A percentile compares a stretch with the other conserved stretches of the same genome.
Conservation (phyloP, 1,284 basidiomycete species). For the Ustilago xerochloae region DNA sequence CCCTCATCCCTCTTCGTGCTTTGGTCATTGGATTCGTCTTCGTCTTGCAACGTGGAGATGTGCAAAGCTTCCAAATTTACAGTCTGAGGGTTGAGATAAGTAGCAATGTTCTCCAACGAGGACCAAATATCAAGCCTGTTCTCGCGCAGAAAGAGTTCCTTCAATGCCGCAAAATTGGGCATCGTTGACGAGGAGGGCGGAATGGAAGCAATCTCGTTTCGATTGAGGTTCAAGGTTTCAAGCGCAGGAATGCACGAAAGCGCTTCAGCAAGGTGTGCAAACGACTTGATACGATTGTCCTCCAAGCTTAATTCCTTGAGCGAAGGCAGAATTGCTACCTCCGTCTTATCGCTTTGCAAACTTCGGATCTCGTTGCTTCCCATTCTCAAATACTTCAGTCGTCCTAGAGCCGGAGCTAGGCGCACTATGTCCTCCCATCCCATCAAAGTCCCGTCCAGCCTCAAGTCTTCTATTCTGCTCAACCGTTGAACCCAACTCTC, state of each 20-base stretch:
- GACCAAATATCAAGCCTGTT: conserved; percentile 77
- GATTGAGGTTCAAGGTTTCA: conserved; percentile 77
- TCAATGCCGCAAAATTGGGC: conserved; percentile 69
- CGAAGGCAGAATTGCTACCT: conserved; percentile 28
- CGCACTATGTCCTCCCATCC: conserved; percentile 75
- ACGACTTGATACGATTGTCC: conserved; percentile 76
- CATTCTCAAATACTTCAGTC: conserved; percentile 77
- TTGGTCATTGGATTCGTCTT: background rate
- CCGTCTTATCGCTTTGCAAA: background rate
- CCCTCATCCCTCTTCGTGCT: background rate
- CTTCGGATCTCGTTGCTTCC: conserved; percentile 78
- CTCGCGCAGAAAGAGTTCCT: conserved; percentile 76
- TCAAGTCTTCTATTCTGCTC: conserved; percentile 75
- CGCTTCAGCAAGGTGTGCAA: conserved; percentile 73
- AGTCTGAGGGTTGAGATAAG: conserved; percentile 75
- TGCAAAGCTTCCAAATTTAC: conserved; percentile 15
- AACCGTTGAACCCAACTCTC: conserved; percentile 71
- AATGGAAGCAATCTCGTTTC: conserved; percentile 74
- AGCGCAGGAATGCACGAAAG: conserved; percentile 74
- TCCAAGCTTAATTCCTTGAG: conserved; percentile 80
- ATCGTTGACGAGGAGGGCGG: conserved; percentile 67
- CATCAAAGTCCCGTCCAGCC: conserved; percentile 79
- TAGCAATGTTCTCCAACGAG: conserved; percentile 77
- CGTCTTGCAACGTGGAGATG: conserved; percentile 11
- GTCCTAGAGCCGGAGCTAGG: conserved; percentile 74